These are phyloP conservation scores for Mucuna pruriens DNA, from an alignment of 306 rosid species.

Conservation along the genomic window DNA sequence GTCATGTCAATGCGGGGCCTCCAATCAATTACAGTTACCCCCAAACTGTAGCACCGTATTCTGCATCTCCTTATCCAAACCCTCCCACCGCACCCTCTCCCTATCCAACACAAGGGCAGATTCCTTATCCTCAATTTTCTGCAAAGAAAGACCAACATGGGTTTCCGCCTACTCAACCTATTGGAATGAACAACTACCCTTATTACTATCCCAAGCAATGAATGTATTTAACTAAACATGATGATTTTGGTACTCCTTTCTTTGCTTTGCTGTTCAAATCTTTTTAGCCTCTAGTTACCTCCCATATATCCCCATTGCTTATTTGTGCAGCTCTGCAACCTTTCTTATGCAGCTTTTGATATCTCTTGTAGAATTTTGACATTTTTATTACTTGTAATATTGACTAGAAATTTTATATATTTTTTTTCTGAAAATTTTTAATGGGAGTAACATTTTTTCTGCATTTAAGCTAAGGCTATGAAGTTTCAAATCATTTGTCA, in stretches of 20 bases:
- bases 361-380: slow-evolving; percentile 19
- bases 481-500: not conserved
- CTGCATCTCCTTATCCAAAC: slow-evolving; percentile 57
- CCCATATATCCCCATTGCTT: not conserved
- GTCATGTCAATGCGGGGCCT: slow-evolving; percentile 37
- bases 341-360: slow-evolving; percentile 9
- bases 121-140: slow-evolving; percentile 56
- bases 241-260: slow-evolving; percentile 20
- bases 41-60: slow-evolving; percentile 59
- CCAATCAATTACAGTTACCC: slow-evolving; percentile 63
- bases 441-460: not conserved
- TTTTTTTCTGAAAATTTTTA: slow-evolving; percentile 5
- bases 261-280: slow-evolving; percentile 6
- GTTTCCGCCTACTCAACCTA: slow-evolving; percentile 46
- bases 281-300: slow-evolving; percentile 12
- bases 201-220: slow-evolving; percentile 68
- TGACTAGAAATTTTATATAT: not conserved
- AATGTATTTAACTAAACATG: slow-evolving; percentile 22
- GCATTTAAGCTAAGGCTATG: not conserved
- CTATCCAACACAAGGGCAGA: slow-evolving; percentile 58
- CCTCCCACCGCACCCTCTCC: slow-evolving; percentile 52
- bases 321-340: not conserved
- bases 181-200: slow-evolving; percentile 68
- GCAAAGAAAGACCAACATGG: slow-evolving; percentile 55
- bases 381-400: slow-evolving; percentile 28